Base-by-base conservation (phyloP, 805 yeast species). In the Metschnikowia cerradonensis region DNA sequence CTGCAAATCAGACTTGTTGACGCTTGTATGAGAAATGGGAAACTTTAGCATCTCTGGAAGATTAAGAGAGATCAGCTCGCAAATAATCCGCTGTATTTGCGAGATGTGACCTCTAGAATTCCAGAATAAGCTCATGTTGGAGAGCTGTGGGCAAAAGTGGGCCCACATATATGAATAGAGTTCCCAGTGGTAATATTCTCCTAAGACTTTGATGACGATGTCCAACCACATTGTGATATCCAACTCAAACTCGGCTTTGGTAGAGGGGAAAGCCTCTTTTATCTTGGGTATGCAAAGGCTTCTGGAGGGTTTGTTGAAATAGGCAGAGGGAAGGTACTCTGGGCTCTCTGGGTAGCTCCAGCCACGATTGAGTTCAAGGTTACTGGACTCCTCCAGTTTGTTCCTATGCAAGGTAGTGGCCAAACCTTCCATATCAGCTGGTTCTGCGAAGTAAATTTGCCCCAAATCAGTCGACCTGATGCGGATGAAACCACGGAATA, bases 111-210 rank as follows among this genome's bases (percentile, higher is more conserved):
- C 65, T 3, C 61, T 64, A 23, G 77, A 68, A 3, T 70, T 65
- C 33, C 68, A 64, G 55, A 85, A 85, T 7, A 88, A 67, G 13
- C 66, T 67, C 54, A 82, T 62, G 57, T 82, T 84, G 10, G 87
- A 72, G 31, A 88, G 60, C 59, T 88, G 95, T 0, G 88, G 80
- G 58, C 90, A 83, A 48, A 87, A 73, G 63, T 86, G 89, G 0
- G 86, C 80, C 73, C 84, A 71, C 1, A 82, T 65, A 59, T 73
- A 85, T 0, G 90, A 81, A 63, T 83, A 88, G 0, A 81, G 62
- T 54, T 86, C 92, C 94, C 92, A 88, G 52, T 79, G 77, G 15
- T 79, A 71, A 37, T 82, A 82, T 3, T 72, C 70, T 11, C 77
- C 77, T 55, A 87, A 60, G 0, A 83, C 71, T 6, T 69, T 66